These are phyloP conservation scores for Xylariaceae sp. DNA, from an alignment of 2,329 filamentous ascomycete species.

Conservation along the genomic window DNA sequence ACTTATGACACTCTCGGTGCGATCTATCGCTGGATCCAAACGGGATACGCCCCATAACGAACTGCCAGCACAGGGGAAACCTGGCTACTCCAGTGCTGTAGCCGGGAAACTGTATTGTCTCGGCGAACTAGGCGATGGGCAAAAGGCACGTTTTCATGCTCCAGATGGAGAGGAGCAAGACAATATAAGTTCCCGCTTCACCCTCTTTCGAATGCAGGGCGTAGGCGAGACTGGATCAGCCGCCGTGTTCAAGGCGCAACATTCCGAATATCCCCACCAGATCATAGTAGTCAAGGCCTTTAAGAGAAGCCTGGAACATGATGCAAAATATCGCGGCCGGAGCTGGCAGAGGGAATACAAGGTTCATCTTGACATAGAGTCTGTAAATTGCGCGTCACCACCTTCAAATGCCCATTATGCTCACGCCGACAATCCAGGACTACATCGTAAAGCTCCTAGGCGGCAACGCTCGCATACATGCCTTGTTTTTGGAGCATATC, in stretches of 20 bases:
- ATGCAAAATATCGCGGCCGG: background rate
- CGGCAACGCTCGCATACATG: slow-evolving; percentile 3
- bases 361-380: background rate
- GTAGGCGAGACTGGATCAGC: background rate
- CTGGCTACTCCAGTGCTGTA: background rate
- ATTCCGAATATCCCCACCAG: background rate
- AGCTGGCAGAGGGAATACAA: background rate
- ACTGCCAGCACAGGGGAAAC: background rate
- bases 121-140: background rate
- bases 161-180: background rate
- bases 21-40: background rate
- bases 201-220: background rate
- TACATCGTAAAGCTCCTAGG: background rate
- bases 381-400: background rate
- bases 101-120: background rate
- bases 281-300: slow-evolving; percentile 1
- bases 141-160: background rate
- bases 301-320: background rate
- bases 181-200: no score
- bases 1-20: background rate
- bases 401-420: background rate
- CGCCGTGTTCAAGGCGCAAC: background rate
- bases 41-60: background rate
- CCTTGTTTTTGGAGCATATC: background rate
- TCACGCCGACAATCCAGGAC: background rate